phyloP scores from a whole-genome alignment of 257 asterid genomes.

The Ilex aquifolium region DNA sequence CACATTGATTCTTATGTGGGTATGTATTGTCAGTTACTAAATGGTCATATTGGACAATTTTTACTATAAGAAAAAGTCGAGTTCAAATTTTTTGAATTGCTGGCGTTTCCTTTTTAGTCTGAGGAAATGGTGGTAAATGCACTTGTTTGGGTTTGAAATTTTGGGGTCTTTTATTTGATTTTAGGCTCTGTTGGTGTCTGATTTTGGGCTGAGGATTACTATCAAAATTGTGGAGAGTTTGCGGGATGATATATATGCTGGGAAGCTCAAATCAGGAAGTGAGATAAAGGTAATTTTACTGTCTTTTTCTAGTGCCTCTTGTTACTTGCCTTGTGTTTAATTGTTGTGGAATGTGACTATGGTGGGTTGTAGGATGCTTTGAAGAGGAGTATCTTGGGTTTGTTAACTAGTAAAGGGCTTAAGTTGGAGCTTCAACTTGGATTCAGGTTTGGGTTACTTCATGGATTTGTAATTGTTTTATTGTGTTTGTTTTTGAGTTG shows the following conservation, averaged over 20 bases:
- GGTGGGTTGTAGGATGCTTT: conserved; percentile 55
- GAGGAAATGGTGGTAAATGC: background rate
- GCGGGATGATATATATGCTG: conserved; percentile 86
- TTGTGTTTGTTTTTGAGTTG: background rate
- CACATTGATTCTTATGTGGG: no score
- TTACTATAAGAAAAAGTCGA: no score
- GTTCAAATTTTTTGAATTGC: no score
- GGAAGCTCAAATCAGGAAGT: conserved; percentile 85
- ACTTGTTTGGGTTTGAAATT: background rate
- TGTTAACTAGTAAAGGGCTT: conserved; percentile 70
- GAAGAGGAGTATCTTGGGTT: conserved; percentile 64
- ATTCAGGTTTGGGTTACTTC: conserved; percentile 53
- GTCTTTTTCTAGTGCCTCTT: background rate
- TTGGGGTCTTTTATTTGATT: background rate
- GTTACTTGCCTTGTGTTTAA: background rate
- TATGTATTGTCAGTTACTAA: no score
- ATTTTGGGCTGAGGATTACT: conserved; percentile 92
- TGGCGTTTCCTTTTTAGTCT: background rate
- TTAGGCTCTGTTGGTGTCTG: conserved; percentile 78
- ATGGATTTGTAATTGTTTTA: conserved; percentile 3
- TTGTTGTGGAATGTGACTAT: conserved; percentile 6
- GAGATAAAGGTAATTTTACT: conserved; percentile 65
- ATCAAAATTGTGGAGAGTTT: conserved; percentile 84
- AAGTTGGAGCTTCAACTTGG: conserved; percentile 86
- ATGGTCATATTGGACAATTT: no score